These are phyloP conservation scores for Leersia perrieri DNA, from an alignment of 176 grass and related monocot genomes.

Conservation along the genomic window DNA sequence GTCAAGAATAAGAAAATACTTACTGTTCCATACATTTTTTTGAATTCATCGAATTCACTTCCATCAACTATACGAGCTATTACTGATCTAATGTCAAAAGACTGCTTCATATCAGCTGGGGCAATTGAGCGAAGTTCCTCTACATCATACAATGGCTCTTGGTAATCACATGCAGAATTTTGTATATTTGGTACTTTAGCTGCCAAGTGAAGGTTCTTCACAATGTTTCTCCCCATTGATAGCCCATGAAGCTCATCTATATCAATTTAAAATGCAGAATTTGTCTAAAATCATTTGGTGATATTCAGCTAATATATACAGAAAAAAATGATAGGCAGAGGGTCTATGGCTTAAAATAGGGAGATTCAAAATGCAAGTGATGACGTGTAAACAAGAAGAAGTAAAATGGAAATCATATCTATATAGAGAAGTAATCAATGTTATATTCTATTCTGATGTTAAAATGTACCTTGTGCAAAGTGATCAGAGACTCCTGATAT, in stretches of 20 bases:
- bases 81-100: slow-evolving; percentile 81
- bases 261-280: slow-evolving; percentile 29
- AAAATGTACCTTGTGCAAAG: slow-evolving; percentile 78
- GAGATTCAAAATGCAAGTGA: not conserved
- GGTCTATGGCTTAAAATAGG: not conserved
- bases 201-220: slow-evolving; percentile 88
- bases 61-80: slow-evolving; percentile 87
- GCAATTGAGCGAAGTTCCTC: slow-evolving; percentile 83
- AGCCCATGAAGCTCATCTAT: slow-evolving; percentile 93
- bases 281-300: slow-evolving; percentile 8
- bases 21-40: slow-evolving; percentile 96
- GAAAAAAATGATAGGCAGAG: slow-evolving; percentile 22
- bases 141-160: slow-evolving; percentile 84
- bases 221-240: slow-evolving; percentile 72
- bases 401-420: not conserved
- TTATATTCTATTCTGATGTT: not conserved
- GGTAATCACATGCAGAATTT: slow-evolving; percentile 54
- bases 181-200: slow-evolving; percentile 51
- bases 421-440: not conserved
- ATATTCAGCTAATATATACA: not conserved
- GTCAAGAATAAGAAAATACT: slow-evolving; percentile 33
- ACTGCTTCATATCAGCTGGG: slow-evolving; percentile 77
- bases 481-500: slow-evolving; percentile 95
- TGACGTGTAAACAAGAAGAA: not conserved
- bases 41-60: slow-evolving; percentile 98